Evolutionary conservation across 2,329 filamentous ascomycete genomes (phyloP).

Genomic region (Penicillium oxalicum): DNA sequence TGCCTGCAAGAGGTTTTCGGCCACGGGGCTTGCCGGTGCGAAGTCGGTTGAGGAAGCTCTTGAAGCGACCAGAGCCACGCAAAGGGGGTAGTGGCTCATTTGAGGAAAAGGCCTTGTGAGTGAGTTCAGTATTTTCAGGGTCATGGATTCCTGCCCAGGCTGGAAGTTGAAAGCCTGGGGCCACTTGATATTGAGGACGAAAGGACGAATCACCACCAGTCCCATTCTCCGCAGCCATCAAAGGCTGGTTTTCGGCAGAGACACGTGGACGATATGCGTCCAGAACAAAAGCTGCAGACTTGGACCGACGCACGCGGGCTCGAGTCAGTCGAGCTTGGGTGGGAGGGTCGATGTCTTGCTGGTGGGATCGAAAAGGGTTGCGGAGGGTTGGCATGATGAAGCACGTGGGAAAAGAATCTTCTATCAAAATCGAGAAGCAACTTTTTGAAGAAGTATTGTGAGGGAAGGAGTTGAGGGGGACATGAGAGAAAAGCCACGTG

Average conservation of each 20-base stretch:
- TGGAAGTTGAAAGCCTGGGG: too few species aligned
- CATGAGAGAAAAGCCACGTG: background rate
- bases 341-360: conserved; percentile 1
- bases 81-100: conserved; percentile 6
- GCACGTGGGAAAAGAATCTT: background rate
- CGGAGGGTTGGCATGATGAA: conserved; percentile 13
- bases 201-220: too few species aligned
- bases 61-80: conserved; percentile 10
- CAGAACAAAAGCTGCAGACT: conserved; percentile 7
- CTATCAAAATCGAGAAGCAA: background rate
- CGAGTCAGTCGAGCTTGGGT: conserved; percentile 8
- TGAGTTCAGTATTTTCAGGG: background rate
- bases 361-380: conserved; percentile 5
- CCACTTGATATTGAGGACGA: too few species aligned
- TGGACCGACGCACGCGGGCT: conserved; percentile 9
- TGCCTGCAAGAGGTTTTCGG: conserved; percentile 4
- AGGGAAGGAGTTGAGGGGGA: too few species aligned
- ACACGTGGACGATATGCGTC: conserved; percentile 3
- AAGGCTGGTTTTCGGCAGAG: background rate
- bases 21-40: conserved; percentile 8
- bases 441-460: background rate
- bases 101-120: background rate
- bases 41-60: conserved; percentile 9
- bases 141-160: too few species aligned
- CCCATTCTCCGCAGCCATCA: too few species aligned